Evolutionary conservation across 306 rosid species (phyloP).

Genomic region (Sicyos baderoa): DNA sequence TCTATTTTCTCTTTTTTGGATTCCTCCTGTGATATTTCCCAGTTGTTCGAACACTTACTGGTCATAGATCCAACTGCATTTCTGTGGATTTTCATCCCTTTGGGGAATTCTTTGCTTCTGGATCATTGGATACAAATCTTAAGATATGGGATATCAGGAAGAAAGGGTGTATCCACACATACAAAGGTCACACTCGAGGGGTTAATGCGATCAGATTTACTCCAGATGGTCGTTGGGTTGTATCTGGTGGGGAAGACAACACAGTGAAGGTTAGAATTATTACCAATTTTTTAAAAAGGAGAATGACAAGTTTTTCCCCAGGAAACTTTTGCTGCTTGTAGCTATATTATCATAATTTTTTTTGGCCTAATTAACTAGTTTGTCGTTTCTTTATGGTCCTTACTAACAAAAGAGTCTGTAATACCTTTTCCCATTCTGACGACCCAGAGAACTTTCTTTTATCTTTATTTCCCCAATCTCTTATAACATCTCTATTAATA

Average conservation of each 20-base stretch:
- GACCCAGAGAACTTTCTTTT: neutral
- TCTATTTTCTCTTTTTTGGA: constrained; percentile 3
- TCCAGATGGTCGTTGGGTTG: constrained; percentile 99
- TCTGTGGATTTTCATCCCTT: constrained; percentile 97
- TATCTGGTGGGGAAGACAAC: constrained; percentile 98
- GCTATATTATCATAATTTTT: neutral
- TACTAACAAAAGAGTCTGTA: neutral
- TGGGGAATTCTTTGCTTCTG: constrained; percentile 98
- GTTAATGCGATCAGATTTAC: constrained; percentile 96
- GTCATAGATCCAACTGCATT: constrained; percentile 96
- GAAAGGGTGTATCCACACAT: constrained; percentile 97
- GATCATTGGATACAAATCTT: constrained; percentile 90
- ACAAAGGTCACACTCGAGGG: constrained; percentile 98
- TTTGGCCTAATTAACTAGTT: neutral
- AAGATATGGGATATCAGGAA: constrained; percentile 99
- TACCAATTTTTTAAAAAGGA: neutral
- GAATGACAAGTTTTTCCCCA: neutral
- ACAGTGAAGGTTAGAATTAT: constrained; percentile 70
- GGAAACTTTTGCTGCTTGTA: neutral
- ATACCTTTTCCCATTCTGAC: neutral
- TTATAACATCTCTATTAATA: neutral
- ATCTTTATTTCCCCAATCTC: constrained; percentile 2
- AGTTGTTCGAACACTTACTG: constrained; percentile 98
- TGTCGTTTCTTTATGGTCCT: constrained; percentile 1
- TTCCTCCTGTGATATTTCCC: constrained; percentile 22